A percentile compares a stretch with the other conserved stretches of the same genome.
Conservation (phyloP, 306 rosid genomes). For the Myrica gale region DNA sequence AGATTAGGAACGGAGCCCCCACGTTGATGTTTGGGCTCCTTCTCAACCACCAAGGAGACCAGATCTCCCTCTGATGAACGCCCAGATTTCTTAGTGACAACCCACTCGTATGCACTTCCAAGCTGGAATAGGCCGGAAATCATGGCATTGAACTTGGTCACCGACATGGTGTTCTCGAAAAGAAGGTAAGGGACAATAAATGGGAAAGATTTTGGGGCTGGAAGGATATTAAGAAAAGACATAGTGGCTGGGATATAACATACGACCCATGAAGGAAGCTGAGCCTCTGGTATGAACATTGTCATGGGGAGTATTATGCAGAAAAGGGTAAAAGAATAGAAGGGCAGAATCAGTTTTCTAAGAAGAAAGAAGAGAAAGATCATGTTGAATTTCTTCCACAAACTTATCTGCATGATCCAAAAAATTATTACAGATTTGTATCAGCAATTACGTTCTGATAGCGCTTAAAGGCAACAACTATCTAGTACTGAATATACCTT, state of each 20-base stretch:
- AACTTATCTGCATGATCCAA: conserved; percentile 64
- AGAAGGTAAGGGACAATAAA: conserved; percentile 95
- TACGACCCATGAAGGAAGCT: conserved; percentile 83
- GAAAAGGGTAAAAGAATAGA: conserved; percentile 85
- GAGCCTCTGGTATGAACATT: conserved; percentile 86
- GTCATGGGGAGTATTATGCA: conserved; percentile 95
- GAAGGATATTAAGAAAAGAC: conserved; percentile 91
- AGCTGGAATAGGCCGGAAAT: conserved; percentile 87
- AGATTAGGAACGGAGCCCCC: conserved; percentile 63
- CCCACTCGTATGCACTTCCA: conserved; percentile 93
- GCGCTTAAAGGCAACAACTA: background rate
- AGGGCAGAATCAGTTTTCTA: conserved; percentile 80
- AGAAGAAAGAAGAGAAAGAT: conserved; percentile 87
- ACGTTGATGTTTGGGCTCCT: conserved; percentile 54
- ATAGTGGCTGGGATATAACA: conserved; percentile 83
- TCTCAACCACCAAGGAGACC: conserved; percentile 52
- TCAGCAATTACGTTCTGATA: conserved; percentile 24
- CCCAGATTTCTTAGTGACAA: conserved; percentile 88
- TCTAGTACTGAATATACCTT: conserved; percentile 45
- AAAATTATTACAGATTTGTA: conserved; percentile 17
- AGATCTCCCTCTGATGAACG: conserved; percentile 92
- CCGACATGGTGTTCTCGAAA: conserved; percentile 91
- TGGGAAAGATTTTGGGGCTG: conserved; percentile 87
- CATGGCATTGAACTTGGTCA: conserved; percentile 94
- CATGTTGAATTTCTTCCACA: conserved; percentile 86